A percentile compares a stretch with the other conserved stretches of the same genome.
These are phyloP conservation scores for Beta corolliflora DNA, from an alignment of 179 eudicot genomes.

Conservation along the genomic window DNA sequence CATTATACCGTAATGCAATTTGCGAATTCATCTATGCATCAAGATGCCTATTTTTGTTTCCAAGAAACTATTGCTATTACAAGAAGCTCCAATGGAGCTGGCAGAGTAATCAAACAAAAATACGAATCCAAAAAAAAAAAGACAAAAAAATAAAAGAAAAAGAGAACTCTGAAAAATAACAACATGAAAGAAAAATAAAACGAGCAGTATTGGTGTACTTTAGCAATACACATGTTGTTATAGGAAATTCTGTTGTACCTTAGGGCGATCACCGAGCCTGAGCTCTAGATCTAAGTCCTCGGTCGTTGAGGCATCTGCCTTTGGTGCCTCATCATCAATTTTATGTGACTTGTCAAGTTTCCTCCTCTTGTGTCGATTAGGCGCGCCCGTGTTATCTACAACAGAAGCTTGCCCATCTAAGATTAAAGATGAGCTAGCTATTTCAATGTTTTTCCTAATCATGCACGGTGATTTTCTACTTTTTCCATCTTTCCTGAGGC, in stretches of 20 bases:
- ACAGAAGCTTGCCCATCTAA: slow-evolving; percentile 10
- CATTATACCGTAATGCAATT: no score
- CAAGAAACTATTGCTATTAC: not conserved
- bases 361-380: slow-evolving; percentile 47
- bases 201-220: not conserved
- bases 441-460: slow-evolving; percentile 17
- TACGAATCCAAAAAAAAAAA: not conserved
- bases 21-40: no score
- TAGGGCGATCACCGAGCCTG: slow-evolving; percentile 42
- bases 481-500: not conserved
- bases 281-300: slow-evolving; percentile 49
- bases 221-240: not conserved
- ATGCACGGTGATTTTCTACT: not conserved
- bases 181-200: not conserved
- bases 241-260: not conserved
- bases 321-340: slow-evolving; percentile 23
- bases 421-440: slow-evolving; percentile 33
- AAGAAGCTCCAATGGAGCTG: not conserved
- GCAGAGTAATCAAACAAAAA: not conserved
- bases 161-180: no score
- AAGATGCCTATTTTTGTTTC: no score
- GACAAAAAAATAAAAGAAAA: no score
- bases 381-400: slow-evolving; percentile 21
- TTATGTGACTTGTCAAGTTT: slow-evolving; percentile 26
- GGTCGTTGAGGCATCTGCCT: slow-evolving; percentile 12